Base-by-base conservation (phyloP, 225 moss, liverwort and hornwort genomes). In the Bryoerythrophyllum caledonicum region DNA sequence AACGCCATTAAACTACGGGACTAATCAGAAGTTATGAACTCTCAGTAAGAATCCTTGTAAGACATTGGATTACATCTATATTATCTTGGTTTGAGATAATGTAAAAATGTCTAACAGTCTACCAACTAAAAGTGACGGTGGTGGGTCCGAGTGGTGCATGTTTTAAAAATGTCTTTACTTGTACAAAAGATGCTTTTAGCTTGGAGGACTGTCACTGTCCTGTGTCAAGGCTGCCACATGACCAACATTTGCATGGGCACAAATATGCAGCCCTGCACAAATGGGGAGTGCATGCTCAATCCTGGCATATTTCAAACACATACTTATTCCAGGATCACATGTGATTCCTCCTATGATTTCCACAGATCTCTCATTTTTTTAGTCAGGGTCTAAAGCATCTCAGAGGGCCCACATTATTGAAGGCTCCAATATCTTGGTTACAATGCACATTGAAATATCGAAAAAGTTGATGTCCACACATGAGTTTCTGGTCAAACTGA, bases 191-290 rank as follows among this genome's bases (percentile, higher is more conserved):
- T 37, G 37, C 37, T 37, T 37, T 37, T 2, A 44, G 44, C 13
- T 0, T 17, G 6, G 48, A 48, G 17, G 6, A 48, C 48, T 17
- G 17, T 48, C 48, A 48, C 48, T 23, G 3, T 20, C 20, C 16
- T 16, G 10, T 16, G 4, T 19, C 8, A 4, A 5, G 15, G 41
- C 41, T 54, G 54, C 64, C 54, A 54, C 64, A 20, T 34, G 35
- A 74, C 63, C 63, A 52, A 59, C 37, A 34, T 27, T 20, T 61
- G 35, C 62, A 61, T 60, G 30, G 14, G 20, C 61, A 48, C 60
- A 61, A 41, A 44, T 28, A 30, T 26, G 17, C 19, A 68, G 21
- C 52, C 68, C 53, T 3, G 15, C 37, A 37, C 3, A 59, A 59
- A 60, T 28, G 28, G 27, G 6, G 1, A 2, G 28, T n/a, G 19